Evolutionary conservation across 192 early-diverging fungal genomes (phyloP).

Genomic region (Backusella luteola): DNA sequence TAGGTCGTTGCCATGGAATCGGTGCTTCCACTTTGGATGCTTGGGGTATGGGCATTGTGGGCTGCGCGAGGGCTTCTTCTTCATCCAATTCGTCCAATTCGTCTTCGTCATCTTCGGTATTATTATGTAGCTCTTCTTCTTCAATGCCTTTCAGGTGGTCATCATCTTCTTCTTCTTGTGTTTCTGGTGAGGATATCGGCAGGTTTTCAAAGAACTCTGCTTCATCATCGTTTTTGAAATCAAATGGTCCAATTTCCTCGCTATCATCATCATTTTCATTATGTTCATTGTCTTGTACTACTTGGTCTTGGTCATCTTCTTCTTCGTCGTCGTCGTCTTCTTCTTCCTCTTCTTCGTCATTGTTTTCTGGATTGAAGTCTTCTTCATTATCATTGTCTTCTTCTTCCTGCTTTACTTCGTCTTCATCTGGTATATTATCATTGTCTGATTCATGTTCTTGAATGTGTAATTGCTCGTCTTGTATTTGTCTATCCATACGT

Average conservation of each 20-base stretch:
- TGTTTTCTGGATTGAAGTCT: not conserved
- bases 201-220: slow-evolving; percentile 6
- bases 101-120: not conserved
- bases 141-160: not conserved
- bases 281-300: not conserved
- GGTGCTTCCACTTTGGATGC: not conserved
- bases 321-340: not conserved
- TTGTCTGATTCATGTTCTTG: not conserved
- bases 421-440: slow-evolving; percentile 6
- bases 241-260: not conserved
- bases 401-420: not conserved
- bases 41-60: not conserved
- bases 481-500: slow-evolving; percentile 7
- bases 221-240: slow-evolving; percentile 8
- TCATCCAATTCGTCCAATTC: not conserved
- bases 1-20: not conserved
- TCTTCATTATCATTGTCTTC: slow-evolving; percentile 13
- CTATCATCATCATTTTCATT: not conserved
- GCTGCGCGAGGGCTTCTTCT: not conserved
- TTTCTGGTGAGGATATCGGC: not conserved
- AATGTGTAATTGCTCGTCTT: slow-evolving; percentile 11
- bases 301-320: not conserved
- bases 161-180: not conserved
- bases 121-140: not conserved
- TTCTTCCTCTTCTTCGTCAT: slow-evolving; percentile 1